Percentiles rank a stretch among this genome's conserved stretches.
These are phyloP conservation scores for Sugiyamaella neomexicana DNA, from an alignment of 1,139 yeast species.

Conservation along the genomic window DNA sequence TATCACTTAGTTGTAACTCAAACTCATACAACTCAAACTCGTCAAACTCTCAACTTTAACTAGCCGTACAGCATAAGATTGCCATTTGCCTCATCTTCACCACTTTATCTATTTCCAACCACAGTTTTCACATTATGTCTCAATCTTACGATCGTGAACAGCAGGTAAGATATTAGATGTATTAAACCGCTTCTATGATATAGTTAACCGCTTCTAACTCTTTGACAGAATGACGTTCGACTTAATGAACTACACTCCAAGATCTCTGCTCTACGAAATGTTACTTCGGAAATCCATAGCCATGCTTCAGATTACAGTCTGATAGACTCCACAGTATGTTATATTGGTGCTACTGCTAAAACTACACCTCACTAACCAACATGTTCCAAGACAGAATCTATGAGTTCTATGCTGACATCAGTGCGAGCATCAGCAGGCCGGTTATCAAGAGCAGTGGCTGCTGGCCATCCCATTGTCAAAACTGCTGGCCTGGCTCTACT, in stretches of 20 bases:
- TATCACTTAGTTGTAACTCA: too few relatives aligned
- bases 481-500: slow-evolving; percentile 60
- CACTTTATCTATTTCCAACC: too few relatives aligned
- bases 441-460: slow-evolving; percentile 57
- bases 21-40: too few relatives aligned
- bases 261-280: slow-evolving; percentile 57
- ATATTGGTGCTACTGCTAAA: too few relatives aligned
- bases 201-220: neutral
- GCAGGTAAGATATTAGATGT: too few relatives aligned
- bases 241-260: slow-evolving; percentile 61
- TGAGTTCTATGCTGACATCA: slow-evolving; percentile 58
- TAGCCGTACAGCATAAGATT: too few relatives aligned
- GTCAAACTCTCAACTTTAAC: too few relatives aligned
- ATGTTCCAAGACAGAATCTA: slow-evolving; percentile 43
- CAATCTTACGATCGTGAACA: slow-evolving; percentile 35
- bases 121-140: too few relatives aligned
- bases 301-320: slow-evolving; percentile 61
- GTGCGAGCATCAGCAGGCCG: slow-evolving; percentile 68
- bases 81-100: too few relatives aligned
- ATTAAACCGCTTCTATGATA: too few relatives aligned
- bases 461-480: slow-evolving; percentile 59
- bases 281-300: slow-evolving; percentile 62
- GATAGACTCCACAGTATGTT: slow-evolving; percentile 47
- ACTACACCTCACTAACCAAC: neutral
- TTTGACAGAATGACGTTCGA: slow-evolving; percentile 53